Evolutionary conservation across 768 basidiomycete species (phyloP), one percentile per base, ranked within the genome.

Genomic region (Solioccasus polychromus): DNA sequence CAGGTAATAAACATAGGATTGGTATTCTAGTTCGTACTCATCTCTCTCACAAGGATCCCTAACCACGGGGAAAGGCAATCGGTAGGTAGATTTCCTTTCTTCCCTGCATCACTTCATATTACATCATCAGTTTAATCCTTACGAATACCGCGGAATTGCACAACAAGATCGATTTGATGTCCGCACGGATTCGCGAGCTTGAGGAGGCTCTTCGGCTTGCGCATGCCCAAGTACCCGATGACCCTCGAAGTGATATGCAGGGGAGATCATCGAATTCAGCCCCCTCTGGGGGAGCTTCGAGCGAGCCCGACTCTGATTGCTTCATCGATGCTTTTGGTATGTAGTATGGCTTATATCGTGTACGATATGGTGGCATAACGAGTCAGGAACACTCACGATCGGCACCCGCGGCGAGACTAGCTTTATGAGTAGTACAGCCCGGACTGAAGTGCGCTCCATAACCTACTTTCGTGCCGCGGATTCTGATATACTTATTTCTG

Each of bases 111-210:
- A n/a, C 26, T 30, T 26, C 29, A 38, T n/a, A 12, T 15, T 14
- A 4, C 14, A 6, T 18, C 18, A 4, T 40, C 35, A 79, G 80
- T 20, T 68, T 83, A 45, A 68, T 85, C 22, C 74, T 88, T 20
- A 74, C 86, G 19, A 80, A 82, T 53, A 87, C 83, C 1, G 79
- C 81, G 52, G 83, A 88, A 46, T 71, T 88, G 8, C 83, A 88
- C 61, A 77, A 78, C 39, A 75, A 76, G 51, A 80, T 86, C 6
- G 83, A 82, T 30, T 56, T 62, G 0, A 69, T 85, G 35, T 66
- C 71, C 35, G 58, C 67, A 5, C 78, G 83, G n/a, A 78, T 82
- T 44, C 77, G 75, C 24, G 74, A 77, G 34, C 75, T 87, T 0
- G 85, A 88, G 61, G 71, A 69, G 15, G 83, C 77, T 1, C 73